These are phyloP conservation scores for Tulasnella sp. DNA, from an alignment of 768 basidiomycete genomes.

Conservation along the genomic window DNA sequence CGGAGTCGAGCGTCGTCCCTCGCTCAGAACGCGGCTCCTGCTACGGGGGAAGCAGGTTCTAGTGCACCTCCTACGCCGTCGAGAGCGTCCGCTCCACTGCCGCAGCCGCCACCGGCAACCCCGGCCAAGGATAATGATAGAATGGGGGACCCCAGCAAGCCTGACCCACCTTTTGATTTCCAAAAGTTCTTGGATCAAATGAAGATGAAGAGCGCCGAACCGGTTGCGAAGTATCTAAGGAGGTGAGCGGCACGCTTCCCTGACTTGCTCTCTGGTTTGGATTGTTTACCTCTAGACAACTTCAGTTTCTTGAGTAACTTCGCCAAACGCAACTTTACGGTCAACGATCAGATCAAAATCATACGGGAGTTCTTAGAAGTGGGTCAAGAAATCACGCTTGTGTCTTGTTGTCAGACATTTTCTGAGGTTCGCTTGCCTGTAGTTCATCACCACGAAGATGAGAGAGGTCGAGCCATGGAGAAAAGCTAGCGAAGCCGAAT, in stretches of 20 bases:
- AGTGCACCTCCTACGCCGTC: slow-evolving; percentile 26
- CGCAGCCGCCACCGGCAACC: slow-evolving; percentile 24
- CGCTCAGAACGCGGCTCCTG: slow-evolving; percentile 3
- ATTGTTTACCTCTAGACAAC: not conserved
- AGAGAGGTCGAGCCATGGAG: slow-evolving; percentile 81
- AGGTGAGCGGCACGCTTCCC: slow-evolving; percentile 61
- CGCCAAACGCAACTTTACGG: slow-evolving; percentile 85
- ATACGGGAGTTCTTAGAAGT: slow-evolving; percentile 93
- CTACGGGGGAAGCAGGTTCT: slow-evolving; percentile 23
- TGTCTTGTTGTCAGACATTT: not conserved
- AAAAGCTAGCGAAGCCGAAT: slow-evolving; percentile 74
- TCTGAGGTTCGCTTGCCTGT: not conserved
- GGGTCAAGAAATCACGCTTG: slow-evolving; percentile 42
- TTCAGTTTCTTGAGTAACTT: slow-evolving; percentile 91
- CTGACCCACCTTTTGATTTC: slow-evolving; percentile 72
- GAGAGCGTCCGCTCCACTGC: slow-evolving; percentile 27
- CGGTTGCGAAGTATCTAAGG: slow-evolving; percentile 91
- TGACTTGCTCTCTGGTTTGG: slow-evolving; percentile 6
- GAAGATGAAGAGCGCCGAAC: slow-evolving; percentile 83
- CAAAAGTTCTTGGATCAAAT: slow-evolving; percentile 95
- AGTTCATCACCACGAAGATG: slow-evolving; percentile 95
- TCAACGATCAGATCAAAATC: slow-evolving; percentile 91
- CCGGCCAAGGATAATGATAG: slow-evolving; percentile 36
- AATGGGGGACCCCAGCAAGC: slow-evolving; percentile 21
- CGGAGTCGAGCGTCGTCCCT: slow-evolving; percentile 29